Conservation (phyloP, 179 eudicot genomes). For the Carnegiea gigantea region DNA sequence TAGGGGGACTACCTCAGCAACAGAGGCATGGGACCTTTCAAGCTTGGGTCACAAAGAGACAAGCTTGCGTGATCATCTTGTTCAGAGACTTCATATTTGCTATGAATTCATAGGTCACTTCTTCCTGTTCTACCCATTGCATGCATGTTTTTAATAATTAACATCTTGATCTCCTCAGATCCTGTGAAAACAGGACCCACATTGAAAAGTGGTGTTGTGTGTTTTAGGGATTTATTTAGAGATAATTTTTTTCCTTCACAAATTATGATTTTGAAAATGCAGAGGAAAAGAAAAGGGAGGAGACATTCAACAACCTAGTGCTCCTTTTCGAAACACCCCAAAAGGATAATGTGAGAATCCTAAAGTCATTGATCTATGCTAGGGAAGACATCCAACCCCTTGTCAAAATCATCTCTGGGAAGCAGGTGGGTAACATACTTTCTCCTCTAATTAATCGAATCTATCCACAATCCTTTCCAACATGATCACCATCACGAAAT, state of each 20-base stretch:
- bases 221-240: too few species aligned
- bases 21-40: slow-evolving; percentile 64
- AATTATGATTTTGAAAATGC: slow-evolving; percentile 8
- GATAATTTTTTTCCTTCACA: background rate
- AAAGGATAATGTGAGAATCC: slow-evolving; percentile 45
- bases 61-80: slow-evolving; percentile 52
- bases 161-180: too few species aligned
- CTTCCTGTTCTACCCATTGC: background rate
- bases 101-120: slow-evolving; percentile 24
- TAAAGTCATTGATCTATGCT: slow-evolving; percentile 38
- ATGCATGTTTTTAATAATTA: too few species aligned
- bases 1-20: slow-evolving; percentile 19
- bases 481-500: background rate
- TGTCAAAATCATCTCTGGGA: slow-evolving; percentile 29
- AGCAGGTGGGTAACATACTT: slow-evolving; percentile 28
- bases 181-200: too few species aligned
- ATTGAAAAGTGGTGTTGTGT: too few species aligned
- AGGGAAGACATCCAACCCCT: slow-evolving; percentile 52
- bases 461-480: background rate
- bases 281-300: slow-evolving; percentile 48
- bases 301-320: slow-evolving; percentile 31
- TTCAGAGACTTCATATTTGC: slow-evolving; percentile 46
- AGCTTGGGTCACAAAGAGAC: slow-evolving; percentile 61
- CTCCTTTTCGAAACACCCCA: slow-evolving; percentile 43
- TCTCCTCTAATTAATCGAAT: background rate